phyloP scores from a whole-genome alignment of 129 eudicot genomes.

The Flaveria sonorensis region DNA sequence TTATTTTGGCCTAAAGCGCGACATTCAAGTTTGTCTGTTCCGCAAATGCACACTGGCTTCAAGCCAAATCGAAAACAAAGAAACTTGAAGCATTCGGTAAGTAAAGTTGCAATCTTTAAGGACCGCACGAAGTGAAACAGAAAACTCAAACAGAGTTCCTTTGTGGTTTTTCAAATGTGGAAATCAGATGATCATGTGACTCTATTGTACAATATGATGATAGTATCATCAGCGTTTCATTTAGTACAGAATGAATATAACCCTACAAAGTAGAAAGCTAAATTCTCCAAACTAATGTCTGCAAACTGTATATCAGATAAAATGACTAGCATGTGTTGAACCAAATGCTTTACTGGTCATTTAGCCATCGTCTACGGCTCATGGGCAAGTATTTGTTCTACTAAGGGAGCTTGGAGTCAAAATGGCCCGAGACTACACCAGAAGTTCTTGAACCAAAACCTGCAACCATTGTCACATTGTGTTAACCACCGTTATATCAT shows the following conservation, averaged over 20 bases:
- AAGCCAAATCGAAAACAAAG: no score
- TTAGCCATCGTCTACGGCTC: not conserved
- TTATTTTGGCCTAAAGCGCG: no score
- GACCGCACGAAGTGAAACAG: no score
- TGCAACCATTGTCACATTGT: slow-evolving; percentile 13
- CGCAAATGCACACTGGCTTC: no score
- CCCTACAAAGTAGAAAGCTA: slow-evolving; percentile 4
- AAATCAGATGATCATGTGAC: not conserved
- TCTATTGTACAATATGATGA: no score
- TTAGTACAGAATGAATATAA: not conserved
- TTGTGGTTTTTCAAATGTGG: not conserved
- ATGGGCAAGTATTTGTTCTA: not conserved
- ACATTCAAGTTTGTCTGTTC: not conserved
- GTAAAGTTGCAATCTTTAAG: no score
- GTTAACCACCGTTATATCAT: slow-evolving; percentile 11
- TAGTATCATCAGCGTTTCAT: not conserved
- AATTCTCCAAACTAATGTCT: slow-evolving; percentile 6
- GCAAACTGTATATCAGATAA: not conserved
- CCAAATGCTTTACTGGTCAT: not conserved
- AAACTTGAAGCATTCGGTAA: no score
- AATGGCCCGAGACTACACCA: not conserved
- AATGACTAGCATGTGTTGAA: not conserved
- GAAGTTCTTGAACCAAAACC: slow-evolving; percentile 27
- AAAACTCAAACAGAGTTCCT: no score
- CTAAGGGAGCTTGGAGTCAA: not conserved